Base-by-base conservation (phyloP, 768 basidiomycete genomes). In the Suillus alpinus region DNA sequence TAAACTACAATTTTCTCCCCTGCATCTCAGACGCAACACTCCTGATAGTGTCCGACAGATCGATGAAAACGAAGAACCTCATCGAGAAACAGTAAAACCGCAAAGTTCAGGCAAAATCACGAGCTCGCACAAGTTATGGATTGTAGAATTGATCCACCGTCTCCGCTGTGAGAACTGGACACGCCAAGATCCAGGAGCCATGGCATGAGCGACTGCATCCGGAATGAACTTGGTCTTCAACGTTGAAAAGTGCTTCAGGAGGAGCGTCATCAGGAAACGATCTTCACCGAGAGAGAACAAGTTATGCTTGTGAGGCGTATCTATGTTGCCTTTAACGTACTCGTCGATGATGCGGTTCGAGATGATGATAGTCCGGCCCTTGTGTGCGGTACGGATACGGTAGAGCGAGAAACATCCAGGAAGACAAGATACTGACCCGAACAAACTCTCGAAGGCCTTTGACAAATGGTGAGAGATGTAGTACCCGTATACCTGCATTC, bases 31-130 rank as follows among this genome's bases (percentile, higher is more conserved):
- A 58, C 23, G 40, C 40, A 57, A 26, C 5, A 84, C 91, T 68
- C 61, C 94, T 93, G 67, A 97, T 76, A 2, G 95, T 95, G 58
- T 92, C 88, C 65, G 97, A 72, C 32, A 98, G 80, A 81, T 96
- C 95, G 56, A 97, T 81, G 71, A 97, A 95, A 40, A 97, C 95
- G 66, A 97, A 91, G 78, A 93, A 90, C 18, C 92, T 80, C 94
- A 98, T 96, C 31, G 93, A 95, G 82, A 98, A 97, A 75, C 92
- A 94, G 67, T 95, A 98, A 78, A 96, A 95, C 95, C 95, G 69
- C 94, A 93, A 55, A 97, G 72, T 69, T 96, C 93, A 1, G 92
- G 90, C 40, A 97, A 75, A 59, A 95, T 77, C 6, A 93, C 88
- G 63, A 97, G 77, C 76, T 97, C 95, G 72, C 91, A 87, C 55